Conservation (phyloP, 2,329 filamentous ascomycete genomes). For the Amesomyces nigricolor region DNA sequence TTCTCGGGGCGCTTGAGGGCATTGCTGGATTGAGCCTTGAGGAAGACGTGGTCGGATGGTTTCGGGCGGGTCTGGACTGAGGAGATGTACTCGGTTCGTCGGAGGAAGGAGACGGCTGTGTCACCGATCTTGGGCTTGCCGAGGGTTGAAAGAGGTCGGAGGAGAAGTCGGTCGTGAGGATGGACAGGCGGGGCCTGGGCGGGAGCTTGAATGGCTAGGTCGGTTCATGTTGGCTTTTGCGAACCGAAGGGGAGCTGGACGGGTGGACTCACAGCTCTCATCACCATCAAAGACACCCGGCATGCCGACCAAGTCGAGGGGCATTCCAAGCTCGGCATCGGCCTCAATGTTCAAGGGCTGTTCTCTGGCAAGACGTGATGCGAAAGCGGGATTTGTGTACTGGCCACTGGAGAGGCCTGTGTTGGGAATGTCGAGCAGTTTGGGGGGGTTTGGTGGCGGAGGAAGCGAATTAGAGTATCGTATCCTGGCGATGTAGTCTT, state of each 20-base stretch:
- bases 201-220: slow-evolving; percentile 72
- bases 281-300: slow-evolving; percentile 93
- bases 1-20: slow-evolving; percentile 38
- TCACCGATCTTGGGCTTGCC: slow-evolving; percentile 76
- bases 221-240: slow-evolving; percentile 22
- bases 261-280: slow-evolving; percentile 66
- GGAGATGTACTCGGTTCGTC: slow-evolving; percentile 92
- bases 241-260: slow-evolving; percentile 11
- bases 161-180: slow-evolving; percentile 75
- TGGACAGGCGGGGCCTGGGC: slow-evolving; percentile 66
- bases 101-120: slow-evolving; percentile 83
- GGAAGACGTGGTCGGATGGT: slow-evolving; percentile 37
- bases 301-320: slow-evolving; percentile 89
- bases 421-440: slow-evolving; percentile 94
- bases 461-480: slow-evolving; percentile 94
- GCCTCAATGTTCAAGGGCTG: slow-evolving; percentile 95
- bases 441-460: slow-evolving; percentile 88
- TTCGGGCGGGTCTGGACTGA: slow-evolving; percentile 50
- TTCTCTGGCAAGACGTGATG: slow-evolving; percentile 79
- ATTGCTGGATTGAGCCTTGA: slow-evolving; percentile 28
- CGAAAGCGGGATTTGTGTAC: slow-evolving; percentile 87
- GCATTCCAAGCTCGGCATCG: slow-evolving; percentile 97
- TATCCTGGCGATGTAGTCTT: slow-evolving; percentile 95
- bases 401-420: slow-evolving; percentile 80
- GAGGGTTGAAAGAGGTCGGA: slow-evolving; percentile 76